Conservation (phyloP, 768 basidiomycete genomes). For the Calocybe cyanea region DNA sequence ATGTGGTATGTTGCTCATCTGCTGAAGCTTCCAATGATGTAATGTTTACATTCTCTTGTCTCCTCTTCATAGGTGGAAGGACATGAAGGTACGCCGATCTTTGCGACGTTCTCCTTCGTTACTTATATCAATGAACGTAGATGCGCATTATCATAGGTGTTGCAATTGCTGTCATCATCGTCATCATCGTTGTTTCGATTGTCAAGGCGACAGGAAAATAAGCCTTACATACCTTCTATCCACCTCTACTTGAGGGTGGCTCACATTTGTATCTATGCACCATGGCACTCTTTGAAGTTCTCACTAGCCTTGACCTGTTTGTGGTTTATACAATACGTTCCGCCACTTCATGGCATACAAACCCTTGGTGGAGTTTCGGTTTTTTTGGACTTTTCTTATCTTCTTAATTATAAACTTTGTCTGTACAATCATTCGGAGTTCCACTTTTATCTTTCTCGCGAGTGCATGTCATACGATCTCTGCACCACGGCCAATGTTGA, state of each 20-base stretch:
- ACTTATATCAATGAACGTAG: conserved; percentile 31
- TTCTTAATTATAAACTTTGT: conserved; percentile 7
- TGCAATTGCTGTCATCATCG: conserved; percentile 83
- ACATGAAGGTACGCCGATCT: conserved; percentile 74
- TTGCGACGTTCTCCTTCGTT: neutral
- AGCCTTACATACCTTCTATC: conserved; percentile 6
- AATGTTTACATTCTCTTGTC: conserved; percentile 6
- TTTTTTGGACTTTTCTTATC: conserved; percentile 9
- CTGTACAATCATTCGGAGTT: conserved; percentile 2
- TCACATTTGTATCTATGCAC: conserved; percentile 42
- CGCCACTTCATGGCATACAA: neutral
- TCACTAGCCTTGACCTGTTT: conserved; percentile 1
- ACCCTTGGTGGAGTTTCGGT: conserved; percentile 6
- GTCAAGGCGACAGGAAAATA: conserved; percentile 76
- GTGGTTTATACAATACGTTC: conserved; percentile 12
- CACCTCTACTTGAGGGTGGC: conserved; percentile 15
- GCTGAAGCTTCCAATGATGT: conserved; percentile 9
- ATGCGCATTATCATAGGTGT: conserved; percentile 97
- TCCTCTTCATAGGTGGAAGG: conserved; percentile 82
- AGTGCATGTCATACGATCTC: too few species aligned
- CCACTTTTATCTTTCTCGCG: too few species aligned
- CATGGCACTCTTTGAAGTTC: conserved; percentile 15
- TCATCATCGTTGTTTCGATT: conserved; percentile 95
- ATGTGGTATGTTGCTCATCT: conserved; percentile 70
- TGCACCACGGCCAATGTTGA: too few species aligned